Conservation (phyloP, 1,284 basidiomycete species). For the Heterobasidion occidentale region DNA sequence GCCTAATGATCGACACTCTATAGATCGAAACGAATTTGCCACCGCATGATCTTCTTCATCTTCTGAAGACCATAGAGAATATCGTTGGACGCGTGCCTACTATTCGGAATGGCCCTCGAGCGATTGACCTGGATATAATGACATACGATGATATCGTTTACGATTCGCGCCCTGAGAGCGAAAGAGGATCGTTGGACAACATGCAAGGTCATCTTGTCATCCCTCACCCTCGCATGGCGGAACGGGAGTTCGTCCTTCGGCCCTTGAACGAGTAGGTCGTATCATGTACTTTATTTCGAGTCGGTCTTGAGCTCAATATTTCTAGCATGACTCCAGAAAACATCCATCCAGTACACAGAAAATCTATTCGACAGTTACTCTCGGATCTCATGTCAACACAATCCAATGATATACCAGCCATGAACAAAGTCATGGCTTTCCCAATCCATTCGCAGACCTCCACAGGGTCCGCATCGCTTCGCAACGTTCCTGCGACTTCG, state of each 20-base stretch:
- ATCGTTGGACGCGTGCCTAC: constrained; percentile 79
- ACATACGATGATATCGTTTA: constrained; percentile 66
- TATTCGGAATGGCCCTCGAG: constrained; percentile 81
- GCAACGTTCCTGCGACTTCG: constrained; percentile 37
- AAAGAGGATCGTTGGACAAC: constrained; percentile 36
- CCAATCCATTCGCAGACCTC: constrained; percentile 37
- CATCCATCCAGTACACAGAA: constrained; percentile 50
- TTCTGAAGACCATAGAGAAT: constrained; percentile 73
- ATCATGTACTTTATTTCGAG: background rate
- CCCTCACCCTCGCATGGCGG: constrained; percentile 77
- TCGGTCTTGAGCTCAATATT: background rate
- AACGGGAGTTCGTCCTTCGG: constrained; percentile 89
- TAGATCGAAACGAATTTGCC: constrained; percentile 71
- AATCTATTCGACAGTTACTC: constrained; percentile 41
- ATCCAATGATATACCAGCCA: constrained; percentile 29
- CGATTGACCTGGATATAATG: constrained; percentile 88
- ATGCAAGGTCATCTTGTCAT: constrained; percentile 64
- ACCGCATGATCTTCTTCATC: constrained; percentile 53
- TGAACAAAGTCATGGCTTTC: constrained; percentile 64
- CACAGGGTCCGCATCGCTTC: constrained; percentile 5
- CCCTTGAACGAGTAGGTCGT: constrained; percentile 77
- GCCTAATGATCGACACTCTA: background rate
- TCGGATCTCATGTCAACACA: constrained; percentile 25
- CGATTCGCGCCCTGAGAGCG: constrained; percentile 43
- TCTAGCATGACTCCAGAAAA: constrained; percentile 65